Percentiles rank a stretch among this genome's conserved stretches.
Conservation (phyloP, 2,329 filamentous ascomycete species). For the Trichoderma koningii region DNA sequence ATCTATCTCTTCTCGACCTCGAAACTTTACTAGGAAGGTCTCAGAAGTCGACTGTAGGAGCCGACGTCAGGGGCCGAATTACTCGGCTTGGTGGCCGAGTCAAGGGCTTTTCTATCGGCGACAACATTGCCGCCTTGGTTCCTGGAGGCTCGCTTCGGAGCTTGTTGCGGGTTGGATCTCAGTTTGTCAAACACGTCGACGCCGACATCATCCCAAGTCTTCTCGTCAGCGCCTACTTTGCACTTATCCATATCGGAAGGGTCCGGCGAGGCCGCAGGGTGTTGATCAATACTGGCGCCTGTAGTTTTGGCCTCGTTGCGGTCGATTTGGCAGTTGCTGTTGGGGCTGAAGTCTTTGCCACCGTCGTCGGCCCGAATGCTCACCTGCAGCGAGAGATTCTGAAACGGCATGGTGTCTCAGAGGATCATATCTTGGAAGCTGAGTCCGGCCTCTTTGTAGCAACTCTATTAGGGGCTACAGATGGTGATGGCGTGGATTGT, state of each 20-base stretch:
- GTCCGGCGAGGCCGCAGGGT: slow-evolving; percentile 37
- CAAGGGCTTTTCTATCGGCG: slow-evolving; percentile 39
- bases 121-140: slow-evolving; percentile 47
- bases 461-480: slow-evolving; percentile 39
- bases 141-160: slow-evolving; percentile 42
- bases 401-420: slow-evolving; percentile 38
- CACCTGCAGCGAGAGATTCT: slow-evolving; percentile 44
- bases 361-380: slow-evolving; percentile 38
- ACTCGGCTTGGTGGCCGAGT: slow-evolving; percentile 40
- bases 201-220: slow-evolving; percentile 42
- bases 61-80: slow-evolving; percentile 48
- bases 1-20: slow-evolving; percentile 43
- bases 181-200: slow-evolving; percentile 41
- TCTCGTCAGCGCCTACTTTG: slow-evolving; percentile 48
- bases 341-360: slow-evolving; percentile 48
- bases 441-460: slow-evolving; percentile 41
- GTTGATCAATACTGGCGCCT: slow-evolving; percentile 49
- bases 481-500: slow-evolving; percentile 43
- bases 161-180: slow-evolving; percentile 38
- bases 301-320: slow-evolving; percentile 48
- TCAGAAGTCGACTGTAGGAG: slow-evolving; percentile 39
- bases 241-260: slow-evolving; percentile 41
- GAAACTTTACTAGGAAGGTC: slow-evolving; percentile 41
- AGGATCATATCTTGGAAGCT: slow-evolving; percentile 44
- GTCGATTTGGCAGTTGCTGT: slow-evolving; percentile 44